phyloP scores from a whole-genome alignment of 257 asterid species.

The Lavandula angustifolia region DNA sequence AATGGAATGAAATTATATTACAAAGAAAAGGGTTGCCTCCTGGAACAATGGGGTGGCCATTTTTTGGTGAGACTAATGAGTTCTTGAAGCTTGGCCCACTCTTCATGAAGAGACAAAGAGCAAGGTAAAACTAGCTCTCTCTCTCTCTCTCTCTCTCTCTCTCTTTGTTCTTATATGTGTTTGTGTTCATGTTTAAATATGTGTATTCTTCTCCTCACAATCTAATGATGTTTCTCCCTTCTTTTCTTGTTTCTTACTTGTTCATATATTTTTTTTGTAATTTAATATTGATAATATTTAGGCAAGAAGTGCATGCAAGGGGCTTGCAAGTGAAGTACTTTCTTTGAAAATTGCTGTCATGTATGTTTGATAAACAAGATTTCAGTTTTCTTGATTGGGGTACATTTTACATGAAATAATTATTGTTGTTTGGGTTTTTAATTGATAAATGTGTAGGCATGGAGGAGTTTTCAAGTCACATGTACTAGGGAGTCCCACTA shows the following conservation, averaged over 20 bases:
- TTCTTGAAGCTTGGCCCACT: slow-evolving; percentile 65
- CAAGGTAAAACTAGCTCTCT: slow-evolving; percentile 42
- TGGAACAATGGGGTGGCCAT: slow-evolving; percentile 87
- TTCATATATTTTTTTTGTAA: neutral
- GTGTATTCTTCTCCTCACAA: neutral
- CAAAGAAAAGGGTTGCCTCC: slow-evolving; percentile 64
- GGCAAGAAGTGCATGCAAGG: slow-evolving; percentile 27
- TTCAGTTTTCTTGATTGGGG: neutral
- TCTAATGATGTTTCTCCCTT: neutral
- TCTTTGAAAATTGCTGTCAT: neutral
- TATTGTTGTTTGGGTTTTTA: neutral
- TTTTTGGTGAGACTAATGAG: slow-evolving; percentile 66
- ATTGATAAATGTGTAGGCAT: slow-evolving; percentile 41
- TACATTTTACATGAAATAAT: neutral
- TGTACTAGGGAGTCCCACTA: slow-evolving; percentile 76
- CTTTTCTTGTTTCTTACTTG: neutral
- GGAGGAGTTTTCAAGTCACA: slow-evolving; percentile 84
- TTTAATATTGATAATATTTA: neutral
- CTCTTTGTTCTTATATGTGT: neutral
- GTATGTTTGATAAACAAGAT: too few species aligned
- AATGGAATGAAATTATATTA: slow-evolving; percentile 53
- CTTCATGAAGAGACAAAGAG: slow-evolving; percentile 59
- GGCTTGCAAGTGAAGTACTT: slow-evolving; percentile 21
- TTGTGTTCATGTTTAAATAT: neutral
- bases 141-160: neutral